A percentile compares a stretch with the other conserved stretches of the same genome.
These are phyloP conservation scores for Fusarium foetens DNA, from an alignment of 2,329 filamentous ascomycete species.

Conservation along the genomic window DNA sequence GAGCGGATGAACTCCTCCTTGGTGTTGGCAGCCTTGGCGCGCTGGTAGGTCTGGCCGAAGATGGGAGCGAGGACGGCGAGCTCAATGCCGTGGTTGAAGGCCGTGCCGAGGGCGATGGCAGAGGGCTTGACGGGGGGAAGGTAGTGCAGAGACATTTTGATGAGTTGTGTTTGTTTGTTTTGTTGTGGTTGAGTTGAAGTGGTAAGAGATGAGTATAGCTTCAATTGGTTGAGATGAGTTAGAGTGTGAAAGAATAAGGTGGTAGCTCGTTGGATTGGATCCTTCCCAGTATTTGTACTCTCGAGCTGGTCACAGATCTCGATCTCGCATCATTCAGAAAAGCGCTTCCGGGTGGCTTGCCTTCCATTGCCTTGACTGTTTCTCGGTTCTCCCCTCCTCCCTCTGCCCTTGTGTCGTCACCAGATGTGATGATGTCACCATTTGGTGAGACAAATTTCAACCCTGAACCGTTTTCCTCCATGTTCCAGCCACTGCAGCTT, in stretches of 20 bases:
- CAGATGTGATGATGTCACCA: slow-evolving; percentile 56
- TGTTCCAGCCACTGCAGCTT: background rate
- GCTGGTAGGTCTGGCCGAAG: slow-evolving; percentile 94
- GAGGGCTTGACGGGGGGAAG: slow-evolving; percentile 90
- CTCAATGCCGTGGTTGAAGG: slow-evolving; percentile 94
- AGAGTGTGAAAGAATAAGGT: slow-evolving; percentile 1
- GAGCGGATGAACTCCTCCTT: slow-evolving; percentile 97
- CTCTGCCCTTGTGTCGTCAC: slow-evolving; percentile 47
- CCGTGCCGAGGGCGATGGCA: slow-evolving; percentile 93
- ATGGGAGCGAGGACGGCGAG: slow-evolving; percentile 87
- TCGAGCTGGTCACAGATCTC: slow-evolving; percentile 36
- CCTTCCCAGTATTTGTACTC: slow-evolving; percentile 44
- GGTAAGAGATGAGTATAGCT: slow-evolving; percentile 11
- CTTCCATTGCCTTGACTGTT: slow-evolving; percentile 16
- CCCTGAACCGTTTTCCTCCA: slow-evolving; percentile 2
- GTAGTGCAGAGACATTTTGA: slow-evolving; percentile 70
- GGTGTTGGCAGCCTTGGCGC: slow-evolving; percentile 88
- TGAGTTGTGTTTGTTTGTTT: slow-evolving; percentile 42
- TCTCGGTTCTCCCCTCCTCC: slow-evolving; percentile 14
- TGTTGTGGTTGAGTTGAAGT: background rate
- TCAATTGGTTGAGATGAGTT: slow-evolving; percentile 22
- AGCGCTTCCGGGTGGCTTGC: slow-evolving; percentile 33
- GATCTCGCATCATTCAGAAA: slow-evolving; percentile 39
- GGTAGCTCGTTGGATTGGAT: slow-evolving; percentile 3
- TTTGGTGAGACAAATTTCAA: slow-evolving; percentile 37